phyloP scores from a whole-genome alignment of 2,329 filamentous ascomycete genomes.

The Aspergillus phoenicis region DNA sequence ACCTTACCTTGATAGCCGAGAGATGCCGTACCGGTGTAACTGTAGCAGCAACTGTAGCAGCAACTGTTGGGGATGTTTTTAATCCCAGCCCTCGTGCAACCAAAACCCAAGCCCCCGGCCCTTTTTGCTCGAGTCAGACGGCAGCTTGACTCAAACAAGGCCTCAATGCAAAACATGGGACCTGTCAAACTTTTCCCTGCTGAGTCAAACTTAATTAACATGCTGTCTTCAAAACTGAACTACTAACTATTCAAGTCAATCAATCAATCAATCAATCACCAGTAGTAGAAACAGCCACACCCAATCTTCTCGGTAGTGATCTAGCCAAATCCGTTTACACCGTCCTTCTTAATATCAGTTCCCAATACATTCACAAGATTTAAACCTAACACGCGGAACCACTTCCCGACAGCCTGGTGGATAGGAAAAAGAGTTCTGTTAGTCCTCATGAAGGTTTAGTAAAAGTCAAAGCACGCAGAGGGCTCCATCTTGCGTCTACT shows the following conservation, averaged over 20 bases:
- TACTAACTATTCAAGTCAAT: too few species aligned
- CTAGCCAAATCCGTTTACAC: too few species aligned
- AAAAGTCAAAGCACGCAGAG: neutral
- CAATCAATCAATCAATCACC: too few species aligned
- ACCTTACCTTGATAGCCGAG: conserved; percentile 1
- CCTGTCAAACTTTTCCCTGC: conserved; percentile 2
- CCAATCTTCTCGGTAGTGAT: too few species aligned
- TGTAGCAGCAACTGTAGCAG: too few species aligned
- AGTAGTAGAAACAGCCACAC: too few species aligned
- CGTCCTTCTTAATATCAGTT: too few species aligned
- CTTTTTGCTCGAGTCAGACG: neutral
- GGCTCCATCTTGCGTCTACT: conserved; percentile 4
- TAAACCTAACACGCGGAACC: conserved; percentile 5
- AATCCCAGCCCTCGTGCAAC: conserved; percentile 1
- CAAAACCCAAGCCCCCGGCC: neutral
- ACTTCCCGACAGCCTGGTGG: neutral
- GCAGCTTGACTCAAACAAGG: neutral
- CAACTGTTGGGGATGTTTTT: neutral
- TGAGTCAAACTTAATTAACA: conserved; percentile 3
- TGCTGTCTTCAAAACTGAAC: too few species aligned
- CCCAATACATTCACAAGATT: too few species aligned
- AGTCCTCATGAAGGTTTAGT: neutral
- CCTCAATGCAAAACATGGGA: conserved; percentile 2
- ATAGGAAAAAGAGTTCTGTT: neutral
- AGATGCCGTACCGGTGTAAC: neutral